Base-by-base conservation (phyloP, 345 rosid genomes). In the Brassica cretica region DNA sequence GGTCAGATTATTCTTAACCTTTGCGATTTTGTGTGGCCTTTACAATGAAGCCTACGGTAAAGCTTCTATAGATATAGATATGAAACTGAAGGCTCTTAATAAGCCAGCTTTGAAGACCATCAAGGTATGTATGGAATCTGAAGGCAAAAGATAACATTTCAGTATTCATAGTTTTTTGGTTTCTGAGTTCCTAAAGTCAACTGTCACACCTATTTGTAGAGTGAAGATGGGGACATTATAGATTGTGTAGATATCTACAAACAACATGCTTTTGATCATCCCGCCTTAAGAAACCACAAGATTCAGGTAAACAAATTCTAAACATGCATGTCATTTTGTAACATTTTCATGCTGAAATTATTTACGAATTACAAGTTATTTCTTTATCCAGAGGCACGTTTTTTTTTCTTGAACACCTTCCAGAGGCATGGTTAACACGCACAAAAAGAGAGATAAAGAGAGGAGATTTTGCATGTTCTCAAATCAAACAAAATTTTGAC, bases 211-310 rank as follows among this genome's bases (percentile, higher is more conserved):
- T 63, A 58, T 11, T 0, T 74, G 66, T 63, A 86, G 91, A 87
- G 85, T 11, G 83, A 81, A 78, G 88, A 86, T 66, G 93, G 91
- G 15, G 89, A 87, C 70, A 73, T 85, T 9, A 86, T 85, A 19
- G 89, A 86, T 29, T 87, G 88, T 41, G 74, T 89, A 3, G 81
- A 86, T 60, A 76, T 87, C 49, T 66, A 85, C 65, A 85, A 78
- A 29, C 93, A 89, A 67, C 86, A 79, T 32, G 86, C 91, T 61
- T 86, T 89, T 7, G 89, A 87, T 73, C 87, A 84, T 75, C 89
- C 88, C 0, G 78, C 69, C 0, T 64, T 86, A 55, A 87, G 9
- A 76, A 77, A 76, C 71, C 89, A 86, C 49, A 74, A 61, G 6
- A 78, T 87, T 67, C 91, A 87, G 82, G 91, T 84, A 33, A 39